Evolutionary conservation across 371 early-diverging fungal species (phyloP), one percentile per base, ranked within the genome.

Genomic region (Phascolomyces articulosus): DNA sequence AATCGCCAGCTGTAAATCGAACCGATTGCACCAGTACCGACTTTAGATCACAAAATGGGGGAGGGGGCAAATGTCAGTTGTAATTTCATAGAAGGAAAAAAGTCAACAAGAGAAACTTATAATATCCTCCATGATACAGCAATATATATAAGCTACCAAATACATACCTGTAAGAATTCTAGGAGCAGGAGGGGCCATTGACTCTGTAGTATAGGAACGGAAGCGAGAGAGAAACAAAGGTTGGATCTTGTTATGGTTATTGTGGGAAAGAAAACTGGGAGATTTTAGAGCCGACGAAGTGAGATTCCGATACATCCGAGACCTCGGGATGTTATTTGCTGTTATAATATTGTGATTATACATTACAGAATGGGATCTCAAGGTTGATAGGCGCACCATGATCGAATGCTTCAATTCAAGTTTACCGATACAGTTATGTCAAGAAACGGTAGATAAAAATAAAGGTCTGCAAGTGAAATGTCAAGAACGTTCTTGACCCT

Each of bases 21-120:
- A 40, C 93, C 95, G 24, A 94, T 79, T 31, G 93, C 95, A 15
- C 95, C 95, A n/a, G 89, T 85, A 40, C 95, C 95, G 47, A 94
- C 91, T 90, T 24, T 24, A 23, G 26, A 24, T 51, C 51, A 24
- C 4, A n/a, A n/a, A n/a, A n/a, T n/a, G n/a, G n/a, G n/a, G n/a
- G n/a, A n/a, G n/a, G n/a, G n/a, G n/a, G n/a, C 23, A 23, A 47
- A 20, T 8, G 44, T 15, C 44, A 44, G 10, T 31, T 6, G 31
- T 34, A 34, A 34, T 9, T 9, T 9, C 10, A 34, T 34, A 34
- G 9, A 31, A 31, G 9, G 9, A 31, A 31, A 31, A 31, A 31
- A 31, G 9, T 6, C n/a, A 31, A 31, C 3, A 31, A 31, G 9
- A 31, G 9, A 31, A 34, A 34, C 9, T 34, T 9, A 34, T 6